phyloP scores from a whole-genome alignment of 108 stramenopile species.

The Pseudonitzschia multistriata region DNA sequence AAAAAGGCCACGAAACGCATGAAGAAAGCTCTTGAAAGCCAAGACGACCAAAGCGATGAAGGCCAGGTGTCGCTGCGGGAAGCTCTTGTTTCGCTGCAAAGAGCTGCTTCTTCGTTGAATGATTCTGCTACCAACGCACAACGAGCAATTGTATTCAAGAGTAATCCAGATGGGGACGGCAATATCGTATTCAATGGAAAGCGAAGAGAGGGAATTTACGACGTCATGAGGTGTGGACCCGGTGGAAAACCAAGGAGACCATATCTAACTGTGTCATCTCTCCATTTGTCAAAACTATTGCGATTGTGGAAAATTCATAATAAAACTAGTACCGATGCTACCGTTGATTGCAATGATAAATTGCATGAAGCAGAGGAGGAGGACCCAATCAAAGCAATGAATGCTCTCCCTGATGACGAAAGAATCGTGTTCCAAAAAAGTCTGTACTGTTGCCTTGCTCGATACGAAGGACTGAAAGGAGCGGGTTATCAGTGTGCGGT shows the following conservation, averaged over 20 bases:
- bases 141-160: background rate
- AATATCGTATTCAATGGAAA: constrained; percentile 7
- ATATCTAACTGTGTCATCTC: constrained; percentile 23
- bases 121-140: constrained; percentile 20
- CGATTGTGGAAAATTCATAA: constrained; percentile 6
- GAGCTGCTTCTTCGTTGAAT: constrained; percentile 11
- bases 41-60: background rate
- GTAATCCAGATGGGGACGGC: background rate
- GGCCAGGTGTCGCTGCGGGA: background rate
- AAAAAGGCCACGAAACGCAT: background rate
- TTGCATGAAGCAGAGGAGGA: background rate
- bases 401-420: constrained; percentile 5
- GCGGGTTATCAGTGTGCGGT: constrained; percentile 67
- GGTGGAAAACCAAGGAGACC: constrained; percentile 20
- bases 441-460: constrained; percentile 31
- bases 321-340: background rate
- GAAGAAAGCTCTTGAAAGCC: background rate
- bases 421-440: constrained; percentile 9
- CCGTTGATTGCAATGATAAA: background rate
- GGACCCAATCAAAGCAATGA: constrained; percentile 3
- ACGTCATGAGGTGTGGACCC: constrained; percentile 16
- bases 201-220: constrained; percentile 19
- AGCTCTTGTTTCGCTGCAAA: constrained; percentile 7
- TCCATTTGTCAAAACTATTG: constrained; percentile 22
- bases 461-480: constrained; percentile 44